These are phyloP conservation scores for Jaenimonas drosophilae DNA, from an alignment of 208 protist genomes.

Conservation along the genomic window DNA sequence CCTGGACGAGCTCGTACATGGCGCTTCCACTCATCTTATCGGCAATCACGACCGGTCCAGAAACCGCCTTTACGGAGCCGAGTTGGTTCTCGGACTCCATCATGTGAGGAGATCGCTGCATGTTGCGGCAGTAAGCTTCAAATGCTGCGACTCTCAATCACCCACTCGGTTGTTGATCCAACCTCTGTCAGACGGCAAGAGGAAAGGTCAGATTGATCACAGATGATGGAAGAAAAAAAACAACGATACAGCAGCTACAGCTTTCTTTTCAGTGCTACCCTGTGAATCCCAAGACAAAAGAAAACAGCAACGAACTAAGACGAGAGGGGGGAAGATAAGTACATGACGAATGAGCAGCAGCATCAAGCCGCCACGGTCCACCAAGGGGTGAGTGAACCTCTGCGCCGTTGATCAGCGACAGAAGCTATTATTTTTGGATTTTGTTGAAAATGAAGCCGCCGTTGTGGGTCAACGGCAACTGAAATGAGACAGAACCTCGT, in stretches of 20 bases:
- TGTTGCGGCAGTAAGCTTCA: conserved; percentile 4
- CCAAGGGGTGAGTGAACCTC: background rate
- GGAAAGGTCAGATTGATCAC: conserved; percentile 2
- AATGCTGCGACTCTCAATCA: background rate
- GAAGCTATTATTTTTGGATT: background rate
- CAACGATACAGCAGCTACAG: conserved; percentile 3
- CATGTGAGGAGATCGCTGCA: conserved; percentile 44
- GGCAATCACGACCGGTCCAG: conserved; percentile 98
- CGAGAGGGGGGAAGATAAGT: background rate
- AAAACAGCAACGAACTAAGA: background rate
- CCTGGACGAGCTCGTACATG: conserved; percentile 99
- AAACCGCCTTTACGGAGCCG: conserved; percentile 88
- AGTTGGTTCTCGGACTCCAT: conserved; percentile 76
- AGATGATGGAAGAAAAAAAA: conserved; percentile 13
- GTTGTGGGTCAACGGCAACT: background rate
- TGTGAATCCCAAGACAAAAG: background rate
- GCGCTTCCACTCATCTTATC: conserved; percentile 98
- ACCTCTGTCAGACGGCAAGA: background rate
- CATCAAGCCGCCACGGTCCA: background rate
- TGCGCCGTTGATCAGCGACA: background rate
- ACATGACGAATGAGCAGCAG: background rate
- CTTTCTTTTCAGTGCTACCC: background rate
- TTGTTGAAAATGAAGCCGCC: background rate
- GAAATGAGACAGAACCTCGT: background rate
- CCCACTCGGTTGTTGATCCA: conserved; percentile 1